Evolutionary conservation across 352 stramenopile genomes (phyloP).

Genomic region (Phytophthora brassicae): DNA sequence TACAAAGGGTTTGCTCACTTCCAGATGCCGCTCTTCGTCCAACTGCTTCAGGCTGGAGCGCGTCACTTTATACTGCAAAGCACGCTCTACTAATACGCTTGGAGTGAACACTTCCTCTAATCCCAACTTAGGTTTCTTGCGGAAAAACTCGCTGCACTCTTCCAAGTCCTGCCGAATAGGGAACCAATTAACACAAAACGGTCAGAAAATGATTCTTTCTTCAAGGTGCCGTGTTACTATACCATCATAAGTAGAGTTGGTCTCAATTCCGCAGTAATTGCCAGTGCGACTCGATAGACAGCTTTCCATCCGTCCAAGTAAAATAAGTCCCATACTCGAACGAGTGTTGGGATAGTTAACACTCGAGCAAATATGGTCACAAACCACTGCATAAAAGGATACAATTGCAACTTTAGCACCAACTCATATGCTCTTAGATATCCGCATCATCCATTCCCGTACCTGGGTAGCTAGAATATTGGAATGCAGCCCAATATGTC

Average conservation of each 20-base stretch:
- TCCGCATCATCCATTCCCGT: background rate
- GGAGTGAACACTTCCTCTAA: constrained; percentile 41
- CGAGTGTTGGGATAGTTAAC: constrained; percentile 44
- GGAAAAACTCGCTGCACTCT: constrained; percentile 69
- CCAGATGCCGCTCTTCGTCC: constrained; percentile 68
- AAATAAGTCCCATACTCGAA: constrained; percentile 71
- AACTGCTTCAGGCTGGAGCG: constrained; percentile 53
- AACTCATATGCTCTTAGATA: too few species aligned
- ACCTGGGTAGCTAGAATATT: constrained; percentile 82
- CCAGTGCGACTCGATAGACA: constrained; percentile 69
- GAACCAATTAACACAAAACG: background rate
- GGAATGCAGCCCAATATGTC: constrained; percentile 80
- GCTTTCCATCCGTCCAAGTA: constrained; percentile 81
- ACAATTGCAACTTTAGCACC: too few species aligned
- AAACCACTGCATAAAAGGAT: constrained; percentile 81
- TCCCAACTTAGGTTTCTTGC: constrained; percentile 54
- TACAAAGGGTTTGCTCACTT: constrained; percentile 36
- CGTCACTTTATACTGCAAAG: constrained; percentile 71
- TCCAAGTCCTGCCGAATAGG: constrained; percentile 60
- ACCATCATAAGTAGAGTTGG: constrained; percentile 63
- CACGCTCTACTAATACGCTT: constrained; percentile 43
- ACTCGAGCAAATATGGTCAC: constrained; percentile 81
- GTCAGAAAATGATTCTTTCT: background rate
- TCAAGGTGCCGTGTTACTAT: background rate
- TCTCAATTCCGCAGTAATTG: constrained; percentile 58